Evolutionary conservation across 352 stramenopile genomes (phyloP), one percentile per base, ranked within the genome.

Genomic region (Phytopythium delawarense): DNA sequence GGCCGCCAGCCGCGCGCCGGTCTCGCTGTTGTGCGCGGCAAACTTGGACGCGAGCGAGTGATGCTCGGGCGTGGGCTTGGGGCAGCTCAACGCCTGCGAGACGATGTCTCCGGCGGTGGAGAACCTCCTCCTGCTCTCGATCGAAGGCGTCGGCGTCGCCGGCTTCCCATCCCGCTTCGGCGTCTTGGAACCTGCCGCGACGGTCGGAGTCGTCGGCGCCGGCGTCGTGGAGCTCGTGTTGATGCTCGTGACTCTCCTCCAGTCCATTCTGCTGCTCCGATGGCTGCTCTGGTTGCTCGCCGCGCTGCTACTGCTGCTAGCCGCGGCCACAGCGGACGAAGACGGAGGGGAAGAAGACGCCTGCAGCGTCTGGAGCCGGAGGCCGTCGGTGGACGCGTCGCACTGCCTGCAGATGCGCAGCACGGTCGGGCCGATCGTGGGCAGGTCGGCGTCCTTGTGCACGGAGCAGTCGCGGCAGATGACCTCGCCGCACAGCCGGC

Each of bases 381-480:
- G 16, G 30, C 56, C 53, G 23, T 48, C 53, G 2, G 34, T 44
- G 11, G 53, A 59, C 35, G 65, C 62, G 18, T 89, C 74, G 61
- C 85, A 94, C 30, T 72, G 40, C 34, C 71, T 77, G 57, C 85
- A 94, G 46, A 94, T 85, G 15, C 81, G 78, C 25, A 92, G 48
- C n/a, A 75, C 66, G 32, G 80, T 91, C 9, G 76, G 75, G 0
- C 85, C 85, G n/a, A 85, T 72, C 9, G 75, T 82, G 1, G 81
- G 85, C 25, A 92, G 53, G 61, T 88, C 79, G 12, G 80, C 72
- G 52, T 91, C 76, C 53, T 92, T 91, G 52, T 87, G 74, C 13
- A 87, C 70, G 20, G 81, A 90, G 57, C 85, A 94, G 48, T 87
- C 71, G 2, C 79, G 76, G 54, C 85, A 94, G 51, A 94, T 89